Evolutionary conservation across 257 asterid species (phyloP), one percentile per base, ranked within the genome.

Genomic region (Capsicum pubescens): DNA sequence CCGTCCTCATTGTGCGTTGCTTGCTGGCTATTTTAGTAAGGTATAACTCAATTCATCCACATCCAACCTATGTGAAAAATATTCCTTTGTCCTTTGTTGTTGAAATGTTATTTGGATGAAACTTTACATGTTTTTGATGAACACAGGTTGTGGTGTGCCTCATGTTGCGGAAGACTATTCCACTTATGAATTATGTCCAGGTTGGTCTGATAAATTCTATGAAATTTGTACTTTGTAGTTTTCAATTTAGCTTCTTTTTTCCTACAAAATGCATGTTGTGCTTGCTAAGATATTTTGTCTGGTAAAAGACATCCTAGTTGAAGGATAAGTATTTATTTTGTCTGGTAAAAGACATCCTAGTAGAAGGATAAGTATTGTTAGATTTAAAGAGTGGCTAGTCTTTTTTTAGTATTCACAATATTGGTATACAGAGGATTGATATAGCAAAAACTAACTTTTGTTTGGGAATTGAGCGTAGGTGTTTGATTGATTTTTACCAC

Each of bases 21-120:
- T 97, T 89, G 98, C 99, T 80, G 99, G 98, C 87, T 97, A 97
- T 90, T 97, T 97, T 87, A 93, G 99, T 90, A 97, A 97, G 97
- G 99, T 95, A 87, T 60, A 89, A 80, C 71, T 76, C 55, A 61
- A 84, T 84, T 84, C 55, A 32, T 67, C 87, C 55, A 15, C 77
- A 71, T 55, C 83, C 48, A 8, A 83, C 32, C 32, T 39, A 39
- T 35, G 10, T 32, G 50, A 76, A 54, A 9, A 77, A 26, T 39
- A 44, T 9, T 54, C 48, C 82, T 77, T 26, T 77, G 82, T 54
- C 64, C 82, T 54, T 84, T 83, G 69, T 32, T 67, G 36, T 19
- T 67, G 68, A 36, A 82, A 35, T 17, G 55, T 12, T 32, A 35
- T 36, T 60, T 79, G 48, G n/a, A 52, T 81, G 85, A 87, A 83